phyloP scores from a whole-genome alignment of 805 yeast genomes.

The Candida dendrica region DNA sequence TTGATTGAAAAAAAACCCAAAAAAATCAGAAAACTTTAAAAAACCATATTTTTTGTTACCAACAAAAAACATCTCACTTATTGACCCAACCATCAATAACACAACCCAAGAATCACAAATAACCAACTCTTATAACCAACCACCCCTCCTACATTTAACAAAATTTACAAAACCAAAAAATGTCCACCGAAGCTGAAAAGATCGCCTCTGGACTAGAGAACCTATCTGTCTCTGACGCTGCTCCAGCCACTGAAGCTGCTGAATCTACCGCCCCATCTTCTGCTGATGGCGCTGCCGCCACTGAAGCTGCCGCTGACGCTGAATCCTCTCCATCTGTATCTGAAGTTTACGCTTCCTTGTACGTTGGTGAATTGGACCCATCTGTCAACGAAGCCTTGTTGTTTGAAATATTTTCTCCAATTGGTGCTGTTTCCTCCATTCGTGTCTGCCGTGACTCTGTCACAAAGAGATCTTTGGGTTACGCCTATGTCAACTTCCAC shows the following conservation, averaged over 20 bases:
- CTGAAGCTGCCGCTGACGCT: constrained; percentile 23
- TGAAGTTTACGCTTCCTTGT: constrained; percentile 74
- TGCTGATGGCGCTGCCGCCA: constrained; percentile 21
- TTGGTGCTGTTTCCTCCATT: constrained; percentile 93
- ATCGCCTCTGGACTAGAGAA: constrained; percentile 41
- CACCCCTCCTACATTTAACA: too few relatives aligned
- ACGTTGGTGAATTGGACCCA: constrained; percentile 95
- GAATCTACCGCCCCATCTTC: constrained; percentile 9
- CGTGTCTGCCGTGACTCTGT: constrained; percentile 99
- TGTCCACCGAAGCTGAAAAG: constrained; percentile 34
- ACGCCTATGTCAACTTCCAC: constrained; percentile 96
- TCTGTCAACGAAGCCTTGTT: constrained; percentile 89
- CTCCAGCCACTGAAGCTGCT: constrained; percentile 1
- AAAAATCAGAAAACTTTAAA: constrained; percentile 17
- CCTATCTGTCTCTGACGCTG: constrained; percentile 32
- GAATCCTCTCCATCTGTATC: constrained; percentile 30
- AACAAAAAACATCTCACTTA: too few relatives aligned
- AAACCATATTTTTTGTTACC: constrained; percentile 1
- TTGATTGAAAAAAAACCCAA: constrained; percentile 12
- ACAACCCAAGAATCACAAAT: too few relatives aligned
- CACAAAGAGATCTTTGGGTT: constrained; percentile 93
- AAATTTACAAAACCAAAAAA: constrained; percentile 7
- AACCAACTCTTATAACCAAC: constrained; percentile 1
- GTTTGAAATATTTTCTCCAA: constrained; percentile 88
- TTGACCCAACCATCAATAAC: too few relatives aligned